Evolutionary conservation across 768 basidiomycete species (phyloP).

Genomic region (Lyophyllum decastes): DNA sequence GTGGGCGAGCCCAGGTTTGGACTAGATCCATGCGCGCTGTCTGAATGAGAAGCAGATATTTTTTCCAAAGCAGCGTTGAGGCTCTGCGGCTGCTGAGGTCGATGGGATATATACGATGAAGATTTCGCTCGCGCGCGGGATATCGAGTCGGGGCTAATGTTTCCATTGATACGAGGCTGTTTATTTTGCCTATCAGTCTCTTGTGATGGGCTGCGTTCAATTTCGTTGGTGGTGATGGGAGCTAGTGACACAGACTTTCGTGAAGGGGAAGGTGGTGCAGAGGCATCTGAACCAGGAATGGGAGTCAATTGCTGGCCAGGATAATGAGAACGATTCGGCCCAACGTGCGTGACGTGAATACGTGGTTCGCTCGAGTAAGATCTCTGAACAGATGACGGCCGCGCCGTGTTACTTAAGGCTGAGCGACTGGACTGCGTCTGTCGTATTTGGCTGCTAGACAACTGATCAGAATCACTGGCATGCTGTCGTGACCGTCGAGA

Average conservation of each 20-base stretch:
- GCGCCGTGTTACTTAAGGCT: conserved; percentile 11
- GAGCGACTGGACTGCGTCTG: conserved; percentile 34
- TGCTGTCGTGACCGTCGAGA: conserved; percentile 39
- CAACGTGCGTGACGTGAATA: conserved; percentile 19
- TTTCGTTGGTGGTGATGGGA: conserved; percentile 25
- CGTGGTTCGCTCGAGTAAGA: conserved; percentile 31
- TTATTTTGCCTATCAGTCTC: conserved; percentile 33
- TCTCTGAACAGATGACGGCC: conserved; percentile 25
- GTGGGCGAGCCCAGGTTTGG: conserved; percentile 20
- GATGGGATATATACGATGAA: conserved; percentile 54
- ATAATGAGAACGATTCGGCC: conserved; percentile 30
- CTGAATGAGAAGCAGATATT: conserved; percentile 47
- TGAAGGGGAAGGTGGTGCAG: conserved; percentile 55
- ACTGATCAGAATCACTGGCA: conserved; percentile 30
- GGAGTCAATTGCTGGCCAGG: conserved; percentile 53
- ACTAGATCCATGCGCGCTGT: conserved; percentile 34
- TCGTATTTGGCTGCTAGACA: conserved; percentile 24
- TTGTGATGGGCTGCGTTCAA: conserved; percentile 28
- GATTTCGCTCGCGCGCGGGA: conserved; percentile 55
- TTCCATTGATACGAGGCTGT: conserved; percentile 28
- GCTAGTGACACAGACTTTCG: conserved; percentile 39
- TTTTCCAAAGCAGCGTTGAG: conserved; percentile 73
- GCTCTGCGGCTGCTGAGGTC: conserved; percentile 65
- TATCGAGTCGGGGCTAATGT: conserved; percentile 33
- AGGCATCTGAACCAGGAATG: conserved; percentile 70